Evolutionary conservation across 768 basidiomycete species (phyloP).

Genomic region (Auriscalpium microsporum): DNA sequence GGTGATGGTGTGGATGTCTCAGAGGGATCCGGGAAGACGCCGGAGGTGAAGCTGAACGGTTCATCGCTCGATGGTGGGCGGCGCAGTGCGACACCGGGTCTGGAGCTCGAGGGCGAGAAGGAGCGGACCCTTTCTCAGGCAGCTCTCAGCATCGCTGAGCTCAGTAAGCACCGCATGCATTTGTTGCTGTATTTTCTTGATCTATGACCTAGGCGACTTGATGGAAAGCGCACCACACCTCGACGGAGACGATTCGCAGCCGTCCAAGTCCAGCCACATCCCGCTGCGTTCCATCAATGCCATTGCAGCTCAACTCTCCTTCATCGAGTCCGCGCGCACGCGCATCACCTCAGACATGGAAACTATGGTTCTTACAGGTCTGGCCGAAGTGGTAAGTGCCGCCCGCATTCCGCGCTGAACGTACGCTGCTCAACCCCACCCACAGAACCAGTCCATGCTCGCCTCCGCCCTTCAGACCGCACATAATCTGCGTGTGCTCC

Average conservation of each 20-base stretch:
- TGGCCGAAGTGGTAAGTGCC: slow-evolving; percentile 59
- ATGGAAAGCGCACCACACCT: slow-evolving; percentile 4
- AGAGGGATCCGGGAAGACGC: slow-evolving; percentile 1
- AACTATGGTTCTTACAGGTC: slow-evolving; percentile 73
- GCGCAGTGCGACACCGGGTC: slow-evolving; percentile 7
- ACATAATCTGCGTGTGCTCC: slow-evolving; percentile 81
- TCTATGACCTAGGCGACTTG: slow-evolving; percentile 1
- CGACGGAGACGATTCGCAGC: background rate
- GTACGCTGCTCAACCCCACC: too few relatives aligned
- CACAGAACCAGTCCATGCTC: slow-evolving; percentile 80
- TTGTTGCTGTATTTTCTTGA: background rate
- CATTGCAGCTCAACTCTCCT: slow-evolving; percentile 59
- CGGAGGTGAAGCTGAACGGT: slow-evolving; percentile 10
- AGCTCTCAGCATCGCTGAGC: slow-evolving; percentile 88
- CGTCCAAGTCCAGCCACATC: slow-evolving; percentile 4
- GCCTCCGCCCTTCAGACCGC: slow-evolving; percentile 95
- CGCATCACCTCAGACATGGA: slow-evolving; percentile 85
- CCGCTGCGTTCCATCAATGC: slow-evolving; percentile 69
- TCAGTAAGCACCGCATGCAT: slow-evolving; percentile 43
- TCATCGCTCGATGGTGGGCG: slow-evolving; percentile 6
- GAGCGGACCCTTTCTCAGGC: slow-evolving; percentile 89
- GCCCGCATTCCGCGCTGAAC: background rate
- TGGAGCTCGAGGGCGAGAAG: slow-evolving; percentile 62
- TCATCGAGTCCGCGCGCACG: slow-evolving; percentile 61
- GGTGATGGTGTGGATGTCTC: slow-evolving; percentile 11